Conservation (phyloP, 2,329 filamentous ascomycete species). For the Aplosporella prunicola region DNA sequence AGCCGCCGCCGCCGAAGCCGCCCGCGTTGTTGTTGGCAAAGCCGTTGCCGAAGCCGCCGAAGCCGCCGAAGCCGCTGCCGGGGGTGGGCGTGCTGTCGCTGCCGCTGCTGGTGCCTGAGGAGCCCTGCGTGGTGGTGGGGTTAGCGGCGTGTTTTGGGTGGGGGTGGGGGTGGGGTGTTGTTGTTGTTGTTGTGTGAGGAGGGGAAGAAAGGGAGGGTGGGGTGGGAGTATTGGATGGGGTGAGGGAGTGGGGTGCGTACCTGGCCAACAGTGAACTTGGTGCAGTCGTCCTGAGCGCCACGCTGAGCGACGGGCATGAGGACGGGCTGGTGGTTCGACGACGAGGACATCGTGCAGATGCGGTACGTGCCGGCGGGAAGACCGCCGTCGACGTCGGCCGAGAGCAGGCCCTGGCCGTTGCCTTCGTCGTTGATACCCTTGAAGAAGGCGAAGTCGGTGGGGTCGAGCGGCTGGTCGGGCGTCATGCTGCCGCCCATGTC, state of each 20-base stretch:
- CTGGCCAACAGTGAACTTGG: conserved; percentile 36
- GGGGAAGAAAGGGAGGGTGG: not conserved
- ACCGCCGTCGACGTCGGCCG: conserved; percentile 37
- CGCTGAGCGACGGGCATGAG: conserved; percentile 49
- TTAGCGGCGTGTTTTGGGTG: conserved; percentile 1
- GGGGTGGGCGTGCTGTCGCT: not conserved
- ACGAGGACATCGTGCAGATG: conserved; percentile 43
- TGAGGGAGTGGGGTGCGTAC: not conserved
- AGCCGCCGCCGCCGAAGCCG: no score
- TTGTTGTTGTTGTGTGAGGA: not conserved
- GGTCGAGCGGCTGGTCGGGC: conserved; percentile 27
- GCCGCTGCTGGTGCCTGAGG: not conserved
- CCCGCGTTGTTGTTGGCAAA: no score
- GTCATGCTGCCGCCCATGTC: conserved; percentile 32
- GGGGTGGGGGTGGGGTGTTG: conserved; percentile 3
- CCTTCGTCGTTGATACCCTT: conserved; percentile 48
- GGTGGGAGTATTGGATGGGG: not conserved
- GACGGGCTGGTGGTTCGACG: conserved; percentile 48
- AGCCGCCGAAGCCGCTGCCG: not conserved
- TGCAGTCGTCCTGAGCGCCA: conserved; percentile 46
- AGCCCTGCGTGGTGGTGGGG: not conserved
- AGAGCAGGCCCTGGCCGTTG: conserved; percentile 38
- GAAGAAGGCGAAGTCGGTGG: conserved; percentile 46
- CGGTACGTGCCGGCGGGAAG: conserved; percentile 42
- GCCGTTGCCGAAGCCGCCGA: conserved; percentile 2